Evolutionary conservation across 192 early-diverging fungal genomes (phyloP), one percentile per base, ranked within the genome.

Genomic region (Entomortierella chlamydospora): DNA sequence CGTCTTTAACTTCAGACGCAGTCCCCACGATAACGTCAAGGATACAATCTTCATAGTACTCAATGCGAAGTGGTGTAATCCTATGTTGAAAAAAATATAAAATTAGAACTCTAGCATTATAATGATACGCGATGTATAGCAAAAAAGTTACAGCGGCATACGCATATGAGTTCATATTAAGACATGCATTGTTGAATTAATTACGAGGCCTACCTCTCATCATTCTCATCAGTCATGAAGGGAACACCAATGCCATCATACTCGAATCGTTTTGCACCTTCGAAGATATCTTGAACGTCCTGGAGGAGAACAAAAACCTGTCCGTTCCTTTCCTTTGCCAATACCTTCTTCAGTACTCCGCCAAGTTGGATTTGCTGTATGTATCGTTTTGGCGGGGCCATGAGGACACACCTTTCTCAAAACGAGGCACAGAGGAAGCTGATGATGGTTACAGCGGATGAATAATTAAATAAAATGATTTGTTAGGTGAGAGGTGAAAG

Each of bases 181-280:
- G 56, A 34, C 41, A 23, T 60, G 58, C 57, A 42, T 59, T 26
- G 42, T 47, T 47, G 8, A 47, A 47, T 12, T 47, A 9, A n/a
- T 7, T 60, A 3, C 7, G 2, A 2, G 1, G 2, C 7, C 25
- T 71, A 72, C 70, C 61, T 63, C 29, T 28, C 18, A 29, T 72
- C 61, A 47, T 72, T 49, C 28, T 72, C 70, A 49, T 72, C 55
- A 11, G 60, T 72, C 70, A 73, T 64, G 37, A 73, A 73, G 5
- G 71, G 71, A 23, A 73, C 55, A 7, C 54, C 20, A 45, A 39
- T 30, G 9, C 57, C 56, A 42, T 73, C 57, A 25, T 59, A 50
- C 25, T 60, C 55, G 47, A 73, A 37, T 15, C 49, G 55, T 22
- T 26, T 61, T 33, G 61, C 70, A 34, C 50, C 42, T 28, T 49